Evolutionary conservation across 2,329 filamentous ascomycete genomes (phyloP), one percentile per base, ranked within the genome.

Genomic region (Cladosporium phlei): DNA sequence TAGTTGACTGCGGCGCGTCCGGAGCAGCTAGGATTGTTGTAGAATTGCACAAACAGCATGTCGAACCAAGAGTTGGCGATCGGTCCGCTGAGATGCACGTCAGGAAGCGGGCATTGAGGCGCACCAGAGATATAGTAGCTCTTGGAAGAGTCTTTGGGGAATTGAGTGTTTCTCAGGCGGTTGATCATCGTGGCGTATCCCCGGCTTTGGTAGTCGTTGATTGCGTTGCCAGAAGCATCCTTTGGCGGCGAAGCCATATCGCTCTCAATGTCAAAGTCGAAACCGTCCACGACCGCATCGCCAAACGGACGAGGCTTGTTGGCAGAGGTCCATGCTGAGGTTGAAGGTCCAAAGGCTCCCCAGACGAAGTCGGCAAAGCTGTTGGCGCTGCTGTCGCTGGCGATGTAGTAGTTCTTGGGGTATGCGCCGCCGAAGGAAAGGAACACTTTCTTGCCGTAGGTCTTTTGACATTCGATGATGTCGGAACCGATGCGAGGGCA

Each of bases 181-280:
- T 70, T 66, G 55, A 77, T 69, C 65, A 79, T 69, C 38, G 62
- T 61, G 20, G 65, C 67, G 62, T 53, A 67, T 60, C 32, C 58
- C 48, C 58, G 59, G 30, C 57, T 66, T 51, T 59, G 55, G 47
- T 66, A 67, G 28, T 61, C 55, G 4, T 16, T 48, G 32, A 60
- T 59, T 3, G 60, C 30, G 20, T 50, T 54, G 25, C 52, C 49
- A 17, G 52, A 49, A 7, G 62, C 35, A 46, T 70, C 66, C 20
- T 61, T 64, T 11, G 65, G 66, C 11, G 49, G 48, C 10, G 55
- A 52, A 17, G 47, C 55, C 34, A 57, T 56, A n/a, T 50, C 20
- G 47, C 53, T 55, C 59, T 76, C 74, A 28, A 75, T 68, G 48
- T 77, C 74, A 43, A 76, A 71, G 54, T 78, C 75, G 57, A 71